Evolutionary conservation across 345 rosid genomes (phyloP), one percentile per base, ranked within the genome.

Genomic region (Isatis tinctoria): DNA sequence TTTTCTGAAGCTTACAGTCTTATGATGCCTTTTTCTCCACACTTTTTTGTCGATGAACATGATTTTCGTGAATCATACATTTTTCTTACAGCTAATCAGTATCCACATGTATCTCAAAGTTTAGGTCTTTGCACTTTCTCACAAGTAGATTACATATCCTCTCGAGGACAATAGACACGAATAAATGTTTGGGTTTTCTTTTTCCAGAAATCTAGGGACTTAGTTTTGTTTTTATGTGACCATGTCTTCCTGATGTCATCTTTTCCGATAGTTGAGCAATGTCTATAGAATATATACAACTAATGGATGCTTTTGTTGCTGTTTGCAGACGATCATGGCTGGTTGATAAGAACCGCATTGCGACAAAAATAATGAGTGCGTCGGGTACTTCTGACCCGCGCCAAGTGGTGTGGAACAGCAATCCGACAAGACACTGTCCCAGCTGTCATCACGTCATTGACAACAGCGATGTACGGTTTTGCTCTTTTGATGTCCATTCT

Each of bases 331-430:
- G 83, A 60, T 76, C 96, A 52, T 95, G 99, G 99, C 79, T 95
- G 67, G 88, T 95, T 30, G 99, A 95, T 60, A 79, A 88, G 60
- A 86, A 82, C 33, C 83, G 99, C 45, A 56, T 95, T 52, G 97
- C 99, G 3, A 81, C 96, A 18, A 92, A 95, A 78, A 95, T 95
- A 35, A 90, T 64, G 87, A 90, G 89, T 82, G 99, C 97, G 9
- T 87, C 96, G 3, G 78, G 79, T 53, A 1, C 53, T 30, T 36
- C 70, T 39, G 72, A 86, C 83, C 89, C 81, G 0, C 78, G 80
- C 60, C 80, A 79, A 71, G 85, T 85, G 44, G 79, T 65, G 60
- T 92, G 91, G 91, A 80, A 83, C 37, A 95, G 97, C 83, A 92
- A 95, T 70, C 99, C 99, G 22, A 69, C 87, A 1, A 88, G 81